Evolutionary conservation across 768 basidiomycete species (phyloP), one percentile per base, ranked within the genome.

Genomic region (Leucosporidium creatinivorum): DNA sequence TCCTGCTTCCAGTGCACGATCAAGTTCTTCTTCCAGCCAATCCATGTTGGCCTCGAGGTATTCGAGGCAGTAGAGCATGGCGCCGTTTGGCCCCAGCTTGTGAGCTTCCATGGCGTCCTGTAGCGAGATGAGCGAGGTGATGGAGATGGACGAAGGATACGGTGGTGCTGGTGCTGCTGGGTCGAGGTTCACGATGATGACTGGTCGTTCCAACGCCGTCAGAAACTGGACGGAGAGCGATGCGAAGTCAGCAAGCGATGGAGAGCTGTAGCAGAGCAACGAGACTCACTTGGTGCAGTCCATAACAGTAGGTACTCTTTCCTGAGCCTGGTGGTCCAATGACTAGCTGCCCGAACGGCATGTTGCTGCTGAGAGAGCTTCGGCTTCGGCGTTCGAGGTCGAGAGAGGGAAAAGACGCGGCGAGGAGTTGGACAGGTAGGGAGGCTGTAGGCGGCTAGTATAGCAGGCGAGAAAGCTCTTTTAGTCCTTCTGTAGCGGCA

Each of bases 1-100:
- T 19, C 93, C 81, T 87, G 88, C 89, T 33, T 73, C 63, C 78
- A 89, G 85, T 15, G 94, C 82, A 87, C 89, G 89, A 47, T 76
- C 75, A 54, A 81, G 69, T 44, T 76, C 64, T 19, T 78, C 77
- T 49, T 80, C 76, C 58, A 82, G 71, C 82, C 82, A 82, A 77
- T 98, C 96, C 70, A 86, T 85, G 78, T 98, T 98, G n/a, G 82
- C 85, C 74, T 98, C 93, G 15, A 99, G 84, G 75, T 97, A 96
- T 76, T 97, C 93, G 84, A 96, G 89, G 76, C 92, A 94, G 75
- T 92, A 98, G 31, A 98, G 79, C 87, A 97, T 90, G 9, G 85
- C 94, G 19, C 96, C 96, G 73, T 99, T 99, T 0, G 96, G 96
- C 0, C 96, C 96, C 1, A 99, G 82, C 0, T 85, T 84, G 73